Evolutionary conservation across 2,329 filamentous ascomycete genomes (phyloP).

Genomic region (Magnaporthiopsis rhizophila): DNA sequence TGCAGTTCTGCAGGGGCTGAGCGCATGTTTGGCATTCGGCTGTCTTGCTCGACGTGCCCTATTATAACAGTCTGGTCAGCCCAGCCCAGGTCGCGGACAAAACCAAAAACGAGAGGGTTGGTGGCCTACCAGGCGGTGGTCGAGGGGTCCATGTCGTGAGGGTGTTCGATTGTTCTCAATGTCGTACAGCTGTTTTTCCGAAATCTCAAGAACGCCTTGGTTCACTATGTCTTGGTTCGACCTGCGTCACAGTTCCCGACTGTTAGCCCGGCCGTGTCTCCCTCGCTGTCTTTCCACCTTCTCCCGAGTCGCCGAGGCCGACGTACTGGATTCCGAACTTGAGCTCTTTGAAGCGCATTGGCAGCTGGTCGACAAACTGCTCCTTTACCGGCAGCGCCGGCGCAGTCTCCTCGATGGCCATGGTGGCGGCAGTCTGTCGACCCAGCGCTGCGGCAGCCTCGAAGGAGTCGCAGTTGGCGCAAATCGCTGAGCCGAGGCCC

Average conservation of each 20-base stretch:
- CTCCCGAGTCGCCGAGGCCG: no score
- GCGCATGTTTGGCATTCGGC: slow-evolving; percentile 77
- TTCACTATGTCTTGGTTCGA: slow-evolving; percentile 93
- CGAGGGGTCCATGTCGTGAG: slow-evolving; percentile 77
- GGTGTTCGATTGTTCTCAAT: slow-evolving; percentile 70
- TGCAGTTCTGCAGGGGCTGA: slow-evolving; percentile 73
- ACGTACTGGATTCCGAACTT: slow-evolving; percentile 86
- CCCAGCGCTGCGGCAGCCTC: neutral
- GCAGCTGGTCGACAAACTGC: slow-evolving; percentile 81
- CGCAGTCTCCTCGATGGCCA: slow-evolving; percentile 2
- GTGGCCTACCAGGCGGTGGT: slow-evolving; percentile 59
- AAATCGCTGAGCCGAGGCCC: neutral
- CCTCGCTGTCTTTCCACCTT: neutral
- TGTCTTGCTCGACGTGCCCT: slow-evolving; percentile 79
- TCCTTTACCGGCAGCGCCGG: slow-evolving; percentile 46
- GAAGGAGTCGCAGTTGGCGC: neutral
- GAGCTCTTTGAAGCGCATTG: slow-evolving; percentile 86
- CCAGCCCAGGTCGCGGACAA: no score
- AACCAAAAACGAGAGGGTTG: neutral
- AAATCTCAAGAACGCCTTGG: slow-evolving; percentile 89
- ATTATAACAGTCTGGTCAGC: neutral
- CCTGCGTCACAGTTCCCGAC: slow-evolving; percentile 30
- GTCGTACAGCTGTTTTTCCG: slow-evolving; percentile 90
- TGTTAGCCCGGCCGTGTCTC: neutral
- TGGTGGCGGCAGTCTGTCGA: neutral